Evolutionary conservation across 2,329 filamentous ascomycete species (phyloP).

Genomic region (Penicillium sp.): DNA sequence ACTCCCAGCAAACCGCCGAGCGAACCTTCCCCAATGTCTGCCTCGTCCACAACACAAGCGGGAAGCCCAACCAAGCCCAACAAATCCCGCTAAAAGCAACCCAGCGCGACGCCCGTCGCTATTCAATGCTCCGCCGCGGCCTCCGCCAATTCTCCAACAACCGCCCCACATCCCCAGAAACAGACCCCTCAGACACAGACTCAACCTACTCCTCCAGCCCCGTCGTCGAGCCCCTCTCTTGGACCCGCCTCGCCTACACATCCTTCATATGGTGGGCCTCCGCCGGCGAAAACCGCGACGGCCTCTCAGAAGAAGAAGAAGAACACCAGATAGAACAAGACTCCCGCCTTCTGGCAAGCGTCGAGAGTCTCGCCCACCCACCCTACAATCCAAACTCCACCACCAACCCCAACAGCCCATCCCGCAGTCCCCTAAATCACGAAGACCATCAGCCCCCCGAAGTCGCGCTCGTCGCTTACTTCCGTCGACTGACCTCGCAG

Average conservation of each 20-base stretch:
- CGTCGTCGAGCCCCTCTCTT: slow-evolving; percentile 57
- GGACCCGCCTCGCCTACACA: slow-evolving; percentile 60
- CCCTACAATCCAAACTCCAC: not conserved
- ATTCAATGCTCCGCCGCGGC: slow-evolving; percentile 64
- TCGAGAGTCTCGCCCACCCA: slow-evolving; percentile 35
- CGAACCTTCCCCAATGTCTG: slow-evolving; percentile 76
- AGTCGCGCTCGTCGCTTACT: slow-evolving; percentile 51
- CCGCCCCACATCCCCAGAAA: slow-evolving; percentile 24
- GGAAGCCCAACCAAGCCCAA: slow-evolving; percentile 40
- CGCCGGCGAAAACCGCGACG: slow-evolving; percentile 59
- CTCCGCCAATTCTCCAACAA: slow-evolving; percentile 45
- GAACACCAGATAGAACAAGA: slow-evolving; percentile 47
- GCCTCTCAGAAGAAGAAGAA: slow-evolving; percentile 55
- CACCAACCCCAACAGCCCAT: slow-evolving; percentile 6
- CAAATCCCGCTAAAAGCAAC: slow-evolving; percentile 67
- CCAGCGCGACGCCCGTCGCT: slow-evolving; percentile 84
- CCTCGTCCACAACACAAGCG: slow-evolving; percentile 57
- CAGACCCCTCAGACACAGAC: slow-evolving; percentile 36
- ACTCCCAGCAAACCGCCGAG: slow-evolving; percentile 57
- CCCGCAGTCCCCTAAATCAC: slow-evolving; percentile 28
- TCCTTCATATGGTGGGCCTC: slow-evolving; percentile 69
- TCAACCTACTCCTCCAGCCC: slow-evolving; percentile 46
- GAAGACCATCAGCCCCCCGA: slow-evolving; percentile 43
- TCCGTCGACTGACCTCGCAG: slow-evolving; percentile 48
- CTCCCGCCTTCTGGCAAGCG: slow-evolving; percentile 39